Base-by-base conservation (phyloP, 371 early-diverging fungal species). In the Mucor irregularis region DNA sequence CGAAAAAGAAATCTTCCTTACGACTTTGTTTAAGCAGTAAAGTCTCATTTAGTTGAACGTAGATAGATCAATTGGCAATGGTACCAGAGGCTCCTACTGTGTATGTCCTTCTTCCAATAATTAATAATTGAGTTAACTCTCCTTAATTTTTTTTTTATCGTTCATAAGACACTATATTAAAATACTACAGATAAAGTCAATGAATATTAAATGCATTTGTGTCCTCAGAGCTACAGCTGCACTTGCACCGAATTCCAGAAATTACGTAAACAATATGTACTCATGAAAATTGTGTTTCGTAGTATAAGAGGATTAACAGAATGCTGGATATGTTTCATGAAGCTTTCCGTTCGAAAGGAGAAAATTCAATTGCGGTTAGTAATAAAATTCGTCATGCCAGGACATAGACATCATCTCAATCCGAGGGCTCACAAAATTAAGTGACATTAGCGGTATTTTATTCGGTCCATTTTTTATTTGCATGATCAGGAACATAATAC, bases 31-130 rank as follows among this genome's bases (percentile, higher is more conserved):
- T 24, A 45, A 24, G 28, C 28, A 26, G 45, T 24, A 21, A 45
- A 26, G 45, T 19, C 17, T 40, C 17, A 17, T 39, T 16, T 25
- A 21, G 4, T 42, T 21, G 19, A 13, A 42, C 24, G 9, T 42
- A 42, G 6, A 30, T 39, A 52, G 62, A 28, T 50, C 31, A 34
- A 57, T 62, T 62, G 43, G 1, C 28, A 62, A 62, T 57, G 62
- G 50, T 56, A 56, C 62, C 29, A 42, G 35, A 6, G 24, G 24
- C 11, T 25, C 25, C 24, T 14, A 21, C 42, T 24, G 24, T 24
- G 21, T 9, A 16, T 24, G 10, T 19, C 21, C 8, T 39, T 14
- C 21, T 39, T 39, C 10, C 35, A 34, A 10, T 14, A 35, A 35
- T 16, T 14, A 35, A 35, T 38, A n/a, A n/a, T 38, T 38, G 19